Evolutionary conservation across 805 yeast genomes (phyloP), one percentile per base, ranked within the genome.

Genomic region (Cyberlindnera samutprakarnensis): DNA sequence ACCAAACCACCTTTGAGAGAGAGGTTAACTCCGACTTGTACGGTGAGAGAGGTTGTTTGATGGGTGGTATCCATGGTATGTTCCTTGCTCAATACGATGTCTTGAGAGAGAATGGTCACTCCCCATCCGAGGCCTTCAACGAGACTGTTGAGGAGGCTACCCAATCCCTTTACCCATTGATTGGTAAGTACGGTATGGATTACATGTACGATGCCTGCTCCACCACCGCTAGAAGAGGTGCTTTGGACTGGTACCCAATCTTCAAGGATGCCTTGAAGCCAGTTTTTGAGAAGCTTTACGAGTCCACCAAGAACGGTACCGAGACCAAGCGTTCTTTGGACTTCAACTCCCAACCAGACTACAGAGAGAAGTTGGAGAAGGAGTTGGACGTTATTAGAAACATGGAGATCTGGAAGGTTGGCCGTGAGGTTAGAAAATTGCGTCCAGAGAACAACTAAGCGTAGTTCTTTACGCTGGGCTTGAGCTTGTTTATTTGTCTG

Each of bases 11-110:
- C 49, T 94, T 94, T 60, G 96, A 94, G 75, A 87, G 80, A 72
- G 98, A 92, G 74, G 98, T 92, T 60, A 86, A 83, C 86, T 88
- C 97, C 47, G 98, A 92, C 67, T 75, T 92, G 61, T 92, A 92
- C 75, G 98, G 98, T 72, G 98, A 92, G 78, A 86, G 98, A 77
- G 98, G 98, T 63, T 92, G 97, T 73, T 75, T 92, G 54, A 92
- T 90, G 98, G 98, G 97, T 66, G 97, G 97, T 78, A 90, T 92
- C 75, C 98, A 92, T 76, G 98, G 98, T 78, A 92, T 92, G 97
- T 92, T 92, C 92, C 78, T 92, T 60, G 98, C 98, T 54, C 98
- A 92, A 75, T 92, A 92, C 78, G 98, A 92, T 72, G 98, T 92
- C 44, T 80, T 92, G 66, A 88, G 98, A 75, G 97, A 90, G 75